Percentiles rank a stretch among this genome's conserved stretches.
Evolutionary conservation across 805 yeast genomes (phyloP).

Genomic region (Ogataea kodamae): DNA sequence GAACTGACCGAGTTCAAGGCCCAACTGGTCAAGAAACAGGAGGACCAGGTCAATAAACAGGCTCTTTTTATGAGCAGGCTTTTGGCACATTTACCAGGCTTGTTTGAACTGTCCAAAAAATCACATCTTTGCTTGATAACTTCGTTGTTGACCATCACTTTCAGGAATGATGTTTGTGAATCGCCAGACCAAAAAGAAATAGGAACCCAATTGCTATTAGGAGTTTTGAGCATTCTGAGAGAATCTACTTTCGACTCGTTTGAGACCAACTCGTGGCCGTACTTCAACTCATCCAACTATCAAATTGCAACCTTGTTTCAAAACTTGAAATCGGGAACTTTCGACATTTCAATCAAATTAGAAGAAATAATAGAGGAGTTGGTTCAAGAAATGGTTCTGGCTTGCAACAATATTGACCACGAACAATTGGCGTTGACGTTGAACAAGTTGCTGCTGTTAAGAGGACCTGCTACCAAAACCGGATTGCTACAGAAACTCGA

Average conservation of each 20-base stretch:
- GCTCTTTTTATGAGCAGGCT: conserved; percentile 19
- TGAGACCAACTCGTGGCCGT: conserved; percentile 10
- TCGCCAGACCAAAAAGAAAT: conserved; percentile 15
- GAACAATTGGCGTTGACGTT: conserved; percentile 7
- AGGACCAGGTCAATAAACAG: conserved; percentile 15
- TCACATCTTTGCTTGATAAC: conserved; percentile 12
- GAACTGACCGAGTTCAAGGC: conserved; percentile 17
- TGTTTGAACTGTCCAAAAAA: conserved; percentile 20
- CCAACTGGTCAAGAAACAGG: conserved; percentile 16
- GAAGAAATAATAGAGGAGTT: conserved; percentile 21
- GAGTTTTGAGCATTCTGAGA: conserved; percentile 21
- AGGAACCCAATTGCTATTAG: conserved; percentile 11
- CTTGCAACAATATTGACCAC: conserved; percentile 5
- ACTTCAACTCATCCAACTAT: conserved; percentile 22
- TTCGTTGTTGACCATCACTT: conserved; percentile 13
- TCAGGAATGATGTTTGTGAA: conserved; percentile 18
- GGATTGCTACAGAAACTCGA: conserved; percentile 6
- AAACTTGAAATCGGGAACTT: conserved; percentile 11
- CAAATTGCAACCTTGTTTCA: conserved; percentile 20
- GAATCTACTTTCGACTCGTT: conserved; percentile 17
- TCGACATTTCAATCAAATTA: conserved; percentile 18
- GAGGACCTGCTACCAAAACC: conserved; percentile 4
- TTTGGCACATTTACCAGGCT: conserved; percentile 13
- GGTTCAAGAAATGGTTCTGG: conserved; percentile 3
- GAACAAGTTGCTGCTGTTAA: conserved; percentile 12